Evolutionary conservation across 2,329 filamentous ascomycete species (phyloP).

Genomic region (Microcyclosporella mali): DNA sequence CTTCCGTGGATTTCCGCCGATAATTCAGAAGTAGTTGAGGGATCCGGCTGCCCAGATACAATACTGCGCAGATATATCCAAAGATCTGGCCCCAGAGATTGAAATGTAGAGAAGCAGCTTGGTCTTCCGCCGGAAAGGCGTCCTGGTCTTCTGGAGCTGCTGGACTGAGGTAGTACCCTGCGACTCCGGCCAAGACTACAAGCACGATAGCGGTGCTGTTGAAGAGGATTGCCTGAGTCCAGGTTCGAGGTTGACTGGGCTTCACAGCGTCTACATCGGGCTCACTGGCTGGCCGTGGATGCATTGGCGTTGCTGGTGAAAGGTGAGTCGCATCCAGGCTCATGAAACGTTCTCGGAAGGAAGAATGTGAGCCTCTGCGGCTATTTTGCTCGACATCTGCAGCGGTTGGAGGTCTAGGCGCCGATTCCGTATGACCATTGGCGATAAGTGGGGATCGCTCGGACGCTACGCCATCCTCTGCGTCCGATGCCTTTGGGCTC

Average conservation of each 20-base stretch:
- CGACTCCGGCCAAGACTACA: slow-evolving; percentile 73
- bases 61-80: slow-evolving; percentile 80
- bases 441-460: slow-evolving; percentile 34
- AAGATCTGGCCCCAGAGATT: slow-evolving; percentile 80
- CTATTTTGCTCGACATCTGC: slow-evolving; percentile 23
- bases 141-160: slow-evolving; percentile 31
- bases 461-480: slow-evolving; percentile 22
- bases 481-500: slow-evolving; percentile 17
- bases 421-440: slow-evolving; percentile 19
- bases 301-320: slow-evolving; percentile 76
- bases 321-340: slow-evolving; percentile 62
- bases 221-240: slow-evolving; percentile 55
- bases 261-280: slow-evolving; percentile 28
- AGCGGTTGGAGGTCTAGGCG: slow-evolving; percentile 13
- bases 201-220: slow-evolving; percentile 71
- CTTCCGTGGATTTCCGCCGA: slow-evolving; percentile 85
- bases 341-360: slow-evolving; percentile 44
- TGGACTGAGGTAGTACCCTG: slow-evolving; percentile 75
- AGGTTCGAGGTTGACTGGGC: slow-evolving; percentile 36
- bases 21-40: slow-evolving; percentile 91
- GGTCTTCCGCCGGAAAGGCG: slow-evolving; percentile 25
- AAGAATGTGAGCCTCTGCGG: slow-evolving; percentile 28
- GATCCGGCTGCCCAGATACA: slow-evolving; percentile 84
- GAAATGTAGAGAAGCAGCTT: slow-evolving; percentile 55
- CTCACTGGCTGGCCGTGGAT: slow-evolving; percentile 43